A percentile compares a stretch with the other conserved stretches of the same genome.
Conservation (phyloP, 805 yeast species). For the Pichia gijzeniarum region DNA sequence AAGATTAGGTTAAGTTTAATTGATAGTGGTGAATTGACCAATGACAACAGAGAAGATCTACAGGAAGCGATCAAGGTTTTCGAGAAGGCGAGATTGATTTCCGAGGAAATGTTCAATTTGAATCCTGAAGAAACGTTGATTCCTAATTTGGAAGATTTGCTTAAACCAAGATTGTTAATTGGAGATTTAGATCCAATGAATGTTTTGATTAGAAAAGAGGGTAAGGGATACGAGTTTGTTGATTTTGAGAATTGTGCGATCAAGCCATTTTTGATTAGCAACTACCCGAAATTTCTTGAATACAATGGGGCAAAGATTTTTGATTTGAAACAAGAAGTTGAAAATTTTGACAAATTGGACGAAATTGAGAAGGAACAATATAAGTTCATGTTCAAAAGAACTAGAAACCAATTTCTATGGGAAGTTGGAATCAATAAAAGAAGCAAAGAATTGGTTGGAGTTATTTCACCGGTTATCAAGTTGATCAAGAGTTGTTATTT, state of each 20-base stretch:
- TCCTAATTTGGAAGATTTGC: constrained; percentile 55
- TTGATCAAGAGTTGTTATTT: constrained; percentile 58
- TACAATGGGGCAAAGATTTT: constrained; percentile 87
- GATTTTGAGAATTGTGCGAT: constrained; percentile 81
- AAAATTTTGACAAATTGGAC: constrained; percentile 56
- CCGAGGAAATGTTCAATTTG: constrained; percentile 54
- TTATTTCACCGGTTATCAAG: constrained; percentile 79
- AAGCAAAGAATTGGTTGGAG: constrained; percentile 62
- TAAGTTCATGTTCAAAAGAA: constrained; percentile 79
- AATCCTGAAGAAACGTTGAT: constrained; percentile 38
- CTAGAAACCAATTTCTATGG: constrained; percentile 88
- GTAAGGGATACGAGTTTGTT: constrained; percentile 44
- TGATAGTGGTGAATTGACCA: constrained; percentile 44
- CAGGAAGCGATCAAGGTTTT: constrained; percentile 53
- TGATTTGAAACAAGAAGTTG: constrained; percentile 67
- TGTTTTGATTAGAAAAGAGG: constrained; percentile 46
- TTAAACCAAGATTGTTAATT: constrained; percentile 65
- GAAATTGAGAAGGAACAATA: constrained; percentile 75
- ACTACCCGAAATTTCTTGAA: constrained; percentile 76
- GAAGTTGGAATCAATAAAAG: constrained; percentile 66
- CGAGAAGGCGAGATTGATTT: constrained; percentile 49
- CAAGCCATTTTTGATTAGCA: constrained; percentile 75
- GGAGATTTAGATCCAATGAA: constrained; percentile 94
- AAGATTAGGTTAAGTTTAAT: constrained; percentile 47
- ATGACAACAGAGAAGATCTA: constrained; percentile 38